phyloP scores from a whole-genome alignment of 495 filamentous ascomycete genomes.

The Annulohypoxylon maeteangense region DNA sequence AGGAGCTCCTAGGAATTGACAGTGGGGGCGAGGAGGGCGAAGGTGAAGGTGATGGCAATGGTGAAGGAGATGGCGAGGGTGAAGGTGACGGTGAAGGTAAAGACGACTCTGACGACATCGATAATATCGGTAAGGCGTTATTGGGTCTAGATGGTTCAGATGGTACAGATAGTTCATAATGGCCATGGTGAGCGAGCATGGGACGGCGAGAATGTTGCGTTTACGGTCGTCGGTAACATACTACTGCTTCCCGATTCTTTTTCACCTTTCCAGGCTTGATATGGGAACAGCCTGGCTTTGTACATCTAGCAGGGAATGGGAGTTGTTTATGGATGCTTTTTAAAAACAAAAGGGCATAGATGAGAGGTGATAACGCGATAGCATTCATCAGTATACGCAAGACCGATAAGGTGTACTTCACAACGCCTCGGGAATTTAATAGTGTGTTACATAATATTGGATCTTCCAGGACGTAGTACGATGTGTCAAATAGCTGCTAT shows the following conservation, averaged over 20 bases:
- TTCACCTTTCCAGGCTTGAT: constrained; percentile 12
- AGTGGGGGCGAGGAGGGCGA: constrained; percentile 52
- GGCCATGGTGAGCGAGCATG: not conserved
- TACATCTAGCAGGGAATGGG: constrained; percentile 16
- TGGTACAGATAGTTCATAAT: constrained; percentile 42
- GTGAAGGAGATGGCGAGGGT: constrained; percentile 49
- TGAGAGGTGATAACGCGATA: not conserved
- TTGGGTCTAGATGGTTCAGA: constrained; percentile 58
- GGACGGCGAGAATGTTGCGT: not conserved
- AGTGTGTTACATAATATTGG: not conserved
- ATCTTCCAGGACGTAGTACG: not conserved
- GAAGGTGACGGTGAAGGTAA: constrained; percentile 51
- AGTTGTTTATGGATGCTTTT: not conserved
- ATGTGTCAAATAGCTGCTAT: not conserved
- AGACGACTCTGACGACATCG: constrained; percentile 61
- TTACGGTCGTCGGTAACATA: not conserved
- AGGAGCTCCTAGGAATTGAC: constrained; percentile 59
- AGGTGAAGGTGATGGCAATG: constrained; percentile 49
- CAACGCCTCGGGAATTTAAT: not conserved
- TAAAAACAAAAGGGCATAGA: constrained; percentile 5
- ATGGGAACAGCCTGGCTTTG: constrained; percentile 9
- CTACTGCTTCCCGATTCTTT: not conserved
- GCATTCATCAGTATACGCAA: not conserved
- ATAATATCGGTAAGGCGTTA: constrained; percentile 63
- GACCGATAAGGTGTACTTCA: not conserved